These are phyloP conservation scores for Populus tomentosa DNA, from an alignment of 441 rosid species.

Conservation along the genomic window DNA sequence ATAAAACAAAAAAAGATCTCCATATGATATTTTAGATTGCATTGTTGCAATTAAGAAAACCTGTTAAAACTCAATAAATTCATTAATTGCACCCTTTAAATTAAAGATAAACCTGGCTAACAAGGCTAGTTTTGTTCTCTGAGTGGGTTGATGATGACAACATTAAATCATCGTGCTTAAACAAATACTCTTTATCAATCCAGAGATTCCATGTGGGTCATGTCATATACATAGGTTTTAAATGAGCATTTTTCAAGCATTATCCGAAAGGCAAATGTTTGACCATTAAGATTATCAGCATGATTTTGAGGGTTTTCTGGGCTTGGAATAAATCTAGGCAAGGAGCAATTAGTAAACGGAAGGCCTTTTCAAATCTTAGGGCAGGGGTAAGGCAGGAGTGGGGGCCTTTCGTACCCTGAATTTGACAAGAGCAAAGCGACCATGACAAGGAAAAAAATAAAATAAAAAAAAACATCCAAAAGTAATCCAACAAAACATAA, in stretches of 20 bases:
- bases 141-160: too few relatives aligned
- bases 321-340: too few relatives aligned
- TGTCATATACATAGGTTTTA: background rate
- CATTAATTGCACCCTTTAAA: too few relatives aligned
- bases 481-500: background rate
- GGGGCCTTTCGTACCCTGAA: slow-evolving; percentile 16
- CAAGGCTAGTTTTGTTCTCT: background rate
- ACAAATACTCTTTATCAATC: slow-evolving; percentile 1
- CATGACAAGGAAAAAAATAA: slow-evolving; percentile 1
- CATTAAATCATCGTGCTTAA: slow-evolving; percentile 4
- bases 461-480: background rate
- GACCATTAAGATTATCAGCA: background rate
- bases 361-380: background rate
- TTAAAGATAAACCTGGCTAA: too few relatives aligned
- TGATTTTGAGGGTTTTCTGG: background rate
- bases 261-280: background rate
- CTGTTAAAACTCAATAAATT: too few relatives aligned
- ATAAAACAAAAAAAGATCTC: too few relatives aligned
- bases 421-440: slow-evolving; percentile 14
- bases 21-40: too few relatives aligned
- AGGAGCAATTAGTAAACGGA: background rate
- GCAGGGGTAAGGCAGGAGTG: background rate
- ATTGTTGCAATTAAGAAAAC: too few relatives aligned
- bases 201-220: background rate
- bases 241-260: background rate